phyloP scores from a whole-genome alignment of 83 land plant genomes.

The Picea engelmannii region DNA sequence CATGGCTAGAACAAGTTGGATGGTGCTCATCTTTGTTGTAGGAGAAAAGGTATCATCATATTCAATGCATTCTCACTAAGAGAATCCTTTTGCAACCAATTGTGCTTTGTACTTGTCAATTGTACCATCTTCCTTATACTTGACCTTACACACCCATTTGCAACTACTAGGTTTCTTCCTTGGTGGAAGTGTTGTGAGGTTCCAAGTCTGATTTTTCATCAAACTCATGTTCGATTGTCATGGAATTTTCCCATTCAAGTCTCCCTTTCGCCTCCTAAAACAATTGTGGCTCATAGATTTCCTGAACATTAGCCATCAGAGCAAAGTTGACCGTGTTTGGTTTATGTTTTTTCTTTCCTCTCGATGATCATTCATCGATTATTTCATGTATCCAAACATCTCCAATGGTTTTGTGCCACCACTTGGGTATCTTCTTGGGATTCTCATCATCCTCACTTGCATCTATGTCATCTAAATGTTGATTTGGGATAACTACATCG shows the following conservation, averaged over 20 bases:
- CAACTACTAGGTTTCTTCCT: not conserved
- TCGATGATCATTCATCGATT: not conserved
- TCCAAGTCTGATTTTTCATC: too few species aligned
- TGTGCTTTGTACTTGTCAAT: not conserved
- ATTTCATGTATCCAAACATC: not conserved
- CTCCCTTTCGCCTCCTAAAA: not conserved
- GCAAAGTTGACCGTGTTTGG: not conserved
- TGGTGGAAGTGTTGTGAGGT: not conserved
- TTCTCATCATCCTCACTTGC: too few species aligned
- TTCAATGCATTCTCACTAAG: too few species aligned
- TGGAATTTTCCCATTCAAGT: not conserved
- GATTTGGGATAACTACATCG: too few species aligned
- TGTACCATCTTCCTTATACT: not conserved
- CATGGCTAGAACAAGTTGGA: too few species aligned
- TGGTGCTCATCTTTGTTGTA: too few species aligned
- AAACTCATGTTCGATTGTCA: not conserved
- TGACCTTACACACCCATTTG: not conserved
- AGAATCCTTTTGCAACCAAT: too few species aligned
- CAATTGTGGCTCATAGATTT: not conserved
- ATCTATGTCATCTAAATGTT: too few species aligned
- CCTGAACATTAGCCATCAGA: not conserved
- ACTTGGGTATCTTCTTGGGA: not conserved
- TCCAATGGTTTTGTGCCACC: too few species aligned
- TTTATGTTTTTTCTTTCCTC: too few species aligned
- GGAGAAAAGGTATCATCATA: too few species aligned